Base-by-base conservation (phyloP, 257 asterid genomes). In the Euphrasia confusa region DNA sequence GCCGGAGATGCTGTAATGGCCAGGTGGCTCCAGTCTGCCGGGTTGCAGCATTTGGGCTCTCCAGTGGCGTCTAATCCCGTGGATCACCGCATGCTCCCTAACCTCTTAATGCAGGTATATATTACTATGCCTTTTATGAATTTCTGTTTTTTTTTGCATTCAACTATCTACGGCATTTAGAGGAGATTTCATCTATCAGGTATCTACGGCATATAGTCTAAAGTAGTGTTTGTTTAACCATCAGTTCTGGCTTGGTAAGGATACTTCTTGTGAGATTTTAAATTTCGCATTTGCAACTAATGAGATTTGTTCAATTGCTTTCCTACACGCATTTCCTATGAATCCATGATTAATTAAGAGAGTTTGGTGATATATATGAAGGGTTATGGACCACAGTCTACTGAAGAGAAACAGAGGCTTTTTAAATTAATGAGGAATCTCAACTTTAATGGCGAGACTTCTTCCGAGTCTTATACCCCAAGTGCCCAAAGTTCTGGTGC, bases 21-120 rank as follows among this genome's bases (percentile, higher is more conserved):
- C 2, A 83, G 96, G 77, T 93, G 97, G 99, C 95, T 93, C 65
- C 97, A 89, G 77, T 93, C 99, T 70, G 95, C 99, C 4, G 99
- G 99, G 65, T 80, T 89, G 83, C 99, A 93, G 89, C 99, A 92
- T 86, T 87, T 92, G 94, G 93, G 91, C 67, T 89, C 99, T 66
- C 96, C 99, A 40, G 35, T 83, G 84, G 95, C 96, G 39, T 81
- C 95, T 42, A 79, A 74, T 67, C 80, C 88, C n/a, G 81, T 81
- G 11, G 95, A 87, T 84, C 77, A 87, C 37, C 88, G 94, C 39
- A 69, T 71, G 65, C 90, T 89, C 13, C 97, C 97, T 32, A 84
- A 81, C 67, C 82, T 87, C 57, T 78, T 81, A 53, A 84, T 84
- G 94, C 97, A 87, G 97, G 97, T 89, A 75, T 27, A 0, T 10